phyloP scores from a whole-genome alignment of 176 grass and related monocot genomes.

The Carex myosuroides region DNA sequence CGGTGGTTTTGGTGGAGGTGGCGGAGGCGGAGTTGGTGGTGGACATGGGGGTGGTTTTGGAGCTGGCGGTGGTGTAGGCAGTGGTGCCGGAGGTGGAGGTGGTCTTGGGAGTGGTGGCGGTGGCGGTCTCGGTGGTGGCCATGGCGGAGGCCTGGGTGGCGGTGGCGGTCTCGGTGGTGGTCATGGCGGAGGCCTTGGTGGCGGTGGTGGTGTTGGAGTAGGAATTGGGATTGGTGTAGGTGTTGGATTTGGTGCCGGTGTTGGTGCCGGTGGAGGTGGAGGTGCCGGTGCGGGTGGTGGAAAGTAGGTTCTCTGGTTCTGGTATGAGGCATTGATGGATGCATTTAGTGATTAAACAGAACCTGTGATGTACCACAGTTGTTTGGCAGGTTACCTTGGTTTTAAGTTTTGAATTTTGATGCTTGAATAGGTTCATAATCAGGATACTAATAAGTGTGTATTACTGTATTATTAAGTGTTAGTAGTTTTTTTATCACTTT shows the following conservation, averaged over 20 bases:
- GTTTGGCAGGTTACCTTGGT: not conserved
- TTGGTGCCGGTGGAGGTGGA: not conserved
- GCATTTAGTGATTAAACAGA: not conserved
- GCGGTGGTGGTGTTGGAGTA: not conserved
- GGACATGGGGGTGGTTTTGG: not conserved
- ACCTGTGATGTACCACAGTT: not conserved
- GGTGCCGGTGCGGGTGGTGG: not conserved
- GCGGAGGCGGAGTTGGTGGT: not conserved
- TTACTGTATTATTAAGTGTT: not conserved
- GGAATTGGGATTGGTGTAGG: constrained; percentile 5
- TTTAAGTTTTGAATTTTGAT: not conserved
- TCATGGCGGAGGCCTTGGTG: not conserved
- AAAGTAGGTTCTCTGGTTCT: not conserved
- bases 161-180: constrained; percentile 1
- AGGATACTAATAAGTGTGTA: not conserved
- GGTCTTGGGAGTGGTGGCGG: not conserved
- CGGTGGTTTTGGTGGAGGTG: not conserved
- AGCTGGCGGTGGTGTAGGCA: not conserved
- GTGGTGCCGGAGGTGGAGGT: not conserved
- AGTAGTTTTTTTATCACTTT: not conserved
- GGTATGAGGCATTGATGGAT: not conserved
- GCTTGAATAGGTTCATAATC: not conserved
- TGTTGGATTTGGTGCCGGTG: not conserved
- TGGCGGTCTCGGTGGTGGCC: not conserved
- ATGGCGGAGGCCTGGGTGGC: not conserved